Evolutionary conservation across 768 basidiomycete genomes (phyloP).

Genomic region (Glaciozyma martinii): DNA sequence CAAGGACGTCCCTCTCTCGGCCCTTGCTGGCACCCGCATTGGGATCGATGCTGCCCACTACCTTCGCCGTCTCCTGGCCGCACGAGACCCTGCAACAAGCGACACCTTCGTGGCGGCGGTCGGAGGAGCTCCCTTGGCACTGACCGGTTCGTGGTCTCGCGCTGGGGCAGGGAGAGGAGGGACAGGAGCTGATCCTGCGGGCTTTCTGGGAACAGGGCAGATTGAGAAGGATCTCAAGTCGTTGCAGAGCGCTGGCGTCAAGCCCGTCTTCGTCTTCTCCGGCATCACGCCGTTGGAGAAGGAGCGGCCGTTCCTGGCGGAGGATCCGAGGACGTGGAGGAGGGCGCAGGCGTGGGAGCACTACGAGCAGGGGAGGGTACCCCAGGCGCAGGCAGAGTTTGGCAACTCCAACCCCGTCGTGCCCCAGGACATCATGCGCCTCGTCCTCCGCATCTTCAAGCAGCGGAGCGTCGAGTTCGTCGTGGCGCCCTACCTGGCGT

Average conservation of each 20-base stretch:
- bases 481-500: slow-evolving; percentile 87
- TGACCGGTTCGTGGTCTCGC: slow-evolving; percentile 44
- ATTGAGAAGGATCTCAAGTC: slow-evolving; percentile 85
- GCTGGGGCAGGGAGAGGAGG: too few species aligned
- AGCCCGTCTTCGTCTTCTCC: slow-evolving; percentile 96
- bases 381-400: slow-evolving; percentile 74
- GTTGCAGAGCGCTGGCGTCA: slow-evolving; percentile 85
- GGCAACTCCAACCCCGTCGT: slow-evolving; percentile 44
- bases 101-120: slow-evolving; percentile 92
- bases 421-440: slow-evolving; percentile 90
- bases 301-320: slow-evolving; percentile 34
- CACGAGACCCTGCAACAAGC: slow-evolving; percentile 60
- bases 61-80: slow-evolving; percentile 57
- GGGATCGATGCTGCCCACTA: slow-evolving; percentile 95
- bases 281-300: slow-evolving; percentile 65
- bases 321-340: slow-evolving; percentile 25
- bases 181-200: background rate
- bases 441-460: slow-evolving; percentile 82
- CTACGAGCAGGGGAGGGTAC: slow-evolving; percentile 87
- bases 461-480: slow-evolving; percentile 93
- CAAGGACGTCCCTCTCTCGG: slow-evolving; percentile 67
- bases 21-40: slow-evolving; percentile 80
- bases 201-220: slow-evolving; percentile 43
- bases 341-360: slow-evolving; percentile 77
- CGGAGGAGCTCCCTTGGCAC: slow-evolving; percentile 82